Conservation (phyloP, 495 filamentous ascomycete genomes). For the Viridothelium virens region DNA sequence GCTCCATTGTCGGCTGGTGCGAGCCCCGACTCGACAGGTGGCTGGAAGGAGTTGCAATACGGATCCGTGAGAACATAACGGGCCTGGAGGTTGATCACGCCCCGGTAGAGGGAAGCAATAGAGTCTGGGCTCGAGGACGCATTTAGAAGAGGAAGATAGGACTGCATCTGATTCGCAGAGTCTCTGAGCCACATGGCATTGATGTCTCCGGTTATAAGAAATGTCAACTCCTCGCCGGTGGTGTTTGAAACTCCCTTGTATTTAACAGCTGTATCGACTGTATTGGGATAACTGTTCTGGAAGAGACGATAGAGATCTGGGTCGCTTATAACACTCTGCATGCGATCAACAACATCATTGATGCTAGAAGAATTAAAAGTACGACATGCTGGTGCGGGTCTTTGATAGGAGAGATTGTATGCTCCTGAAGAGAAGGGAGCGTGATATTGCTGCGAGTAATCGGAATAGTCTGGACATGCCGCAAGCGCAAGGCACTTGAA, state of each 20-base stretch:
- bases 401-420: slow-evolving; percentile 48
- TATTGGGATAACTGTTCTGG: slow-evolving; percentile 58
- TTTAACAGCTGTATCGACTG: slow-evolving; percentile 58
- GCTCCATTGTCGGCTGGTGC: slow-evolving; percentile 42
- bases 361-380: slow-evolving; percentile 52
- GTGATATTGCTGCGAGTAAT: slow-evolving; percentile 34
- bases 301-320: slow-evolving; percentile 61
- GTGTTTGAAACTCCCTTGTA: slow-evolving; percentile 53
- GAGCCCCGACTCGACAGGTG: slow-evolving; percentile 48
- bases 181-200: slow-evolving; percentile 68
- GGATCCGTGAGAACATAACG: slow-evolving; percentile 52
- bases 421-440: slow-evolving; percentile 33
- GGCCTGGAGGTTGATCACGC: slow-evolving; percentile 59
- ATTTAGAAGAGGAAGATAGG: slow-evolving; percentile 52
- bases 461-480: slow-evolving; percentile 35
- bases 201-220: slow-evolving; percentile 58
- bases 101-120: slow-evolving; percentile 53
- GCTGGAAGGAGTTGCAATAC: slow-evolving; percentile 60
- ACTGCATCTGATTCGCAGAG: slow-evolving; percentile 58
- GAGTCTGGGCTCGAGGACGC: slow-evolving; percentile 43
- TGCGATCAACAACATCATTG: slow-evolving; percentile 46
- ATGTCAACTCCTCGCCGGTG: slow-evolving; percentile 56
- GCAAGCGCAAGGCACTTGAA: neutral
- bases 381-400: slow-evolving; percentile 49
- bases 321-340: slow-evolving; percentile 47